phyloP scores from a whole-genome alignment of 805 yeast species.

The Maudiozyma pseudohumilis region DNA sequence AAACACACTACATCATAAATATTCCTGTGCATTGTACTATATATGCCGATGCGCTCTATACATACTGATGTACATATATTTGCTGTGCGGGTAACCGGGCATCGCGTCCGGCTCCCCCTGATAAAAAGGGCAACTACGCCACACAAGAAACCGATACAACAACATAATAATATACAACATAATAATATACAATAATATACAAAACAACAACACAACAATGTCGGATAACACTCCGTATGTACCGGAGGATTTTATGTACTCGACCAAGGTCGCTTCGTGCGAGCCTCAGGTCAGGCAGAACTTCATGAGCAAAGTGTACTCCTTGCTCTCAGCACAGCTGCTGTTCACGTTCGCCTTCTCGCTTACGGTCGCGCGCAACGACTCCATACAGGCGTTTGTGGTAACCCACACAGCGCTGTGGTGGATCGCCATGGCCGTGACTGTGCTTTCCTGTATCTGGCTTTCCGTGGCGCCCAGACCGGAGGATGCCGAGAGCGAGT shows the following conservation, averaged over 20 bases:
- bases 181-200: background rate
- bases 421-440: slow-evolving; percentile 45
- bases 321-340: slow-evolving; percentile 57
- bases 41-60: no score
- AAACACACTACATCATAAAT: no score
- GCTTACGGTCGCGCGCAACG: slow-evolving; percentile 13
- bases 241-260: slow-evolving; percentile 76
- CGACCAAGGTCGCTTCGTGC: slow-evolving; percentile 68
- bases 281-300: slow-evolving; percentile 64
- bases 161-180: background rate
- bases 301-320: slow-evolving; percentile 71
- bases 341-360: slow-evolving; percentile 42
- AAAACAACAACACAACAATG: background rate
- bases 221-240: slow-evolving; percentile 4
- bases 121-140: no score
- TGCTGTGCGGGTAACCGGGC: no score
- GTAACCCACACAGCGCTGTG: slow-evolving; percentile 49
- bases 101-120: no score
- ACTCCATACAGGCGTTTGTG: slow-evolving; percentile 37
- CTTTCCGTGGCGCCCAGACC: slow-evolving; percentile 52
- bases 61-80: no score
- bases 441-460: slow-evolving; percentile 56
- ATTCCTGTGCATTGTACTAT: no score
- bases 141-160: no score
- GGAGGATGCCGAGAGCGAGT: slow-evolving; percentile 38